Conservation (phyloP, 202 grass and related monocot species). For the Tripidium arundinaceum region DNA sequence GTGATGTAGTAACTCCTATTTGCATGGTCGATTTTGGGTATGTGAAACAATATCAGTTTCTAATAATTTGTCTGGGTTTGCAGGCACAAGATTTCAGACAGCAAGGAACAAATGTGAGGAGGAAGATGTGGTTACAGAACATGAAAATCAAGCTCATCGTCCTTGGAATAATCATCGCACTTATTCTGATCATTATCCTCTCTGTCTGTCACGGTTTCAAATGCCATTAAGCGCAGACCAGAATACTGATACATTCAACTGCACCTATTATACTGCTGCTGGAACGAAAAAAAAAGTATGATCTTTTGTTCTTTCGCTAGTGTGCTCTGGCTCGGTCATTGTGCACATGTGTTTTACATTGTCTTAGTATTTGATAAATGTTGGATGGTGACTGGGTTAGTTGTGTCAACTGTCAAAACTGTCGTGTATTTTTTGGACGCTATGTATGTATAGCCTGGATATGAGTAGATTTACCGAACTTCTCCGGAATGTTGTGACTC, state of each 20-base stretch:
- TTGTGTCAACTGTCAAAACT: conserved; percentile 2
- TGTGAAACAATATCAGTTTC: neutral
- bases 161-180: conserved; percentile 77
- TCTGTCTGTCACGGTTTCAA: conserved; percentile 94
- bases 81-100: conserved; percentile 96
- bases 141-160: conserved; percentile 99
- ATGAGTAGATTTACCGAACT: conserved; percentile 41
- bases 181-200: conserved; percentile 91
- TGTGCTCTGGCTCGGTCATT: conserved; percentile 11
- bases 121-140: conserved; percentile 98
- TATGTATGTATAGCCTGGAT: conserved; percentile 48
- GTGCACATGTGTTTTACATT: neutral
- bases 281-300: neutral
- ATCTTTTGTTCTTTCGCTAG: conserved; percentile 14
- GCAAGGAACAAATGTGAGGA: conserved; percentile 65
- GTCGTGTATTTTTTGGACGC: conserved; percentile 41
- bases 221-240: conserved; percentile 39
- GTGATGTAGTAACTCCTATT: neutral
- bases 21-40: neutral
- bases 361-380: conserved; percentile 15
- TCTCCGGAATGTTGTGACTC: neutral
- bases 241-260: conserved; percentile 32
- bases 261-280: conserved; percentile 33
- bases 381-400: conserved; percentile 13
- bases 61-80: neutral